phyloP scores from a whole-genome alignment of 2,329 filamentous ascomycete genomes.

The Parasarocladium wereldwijsianum region DNA sequence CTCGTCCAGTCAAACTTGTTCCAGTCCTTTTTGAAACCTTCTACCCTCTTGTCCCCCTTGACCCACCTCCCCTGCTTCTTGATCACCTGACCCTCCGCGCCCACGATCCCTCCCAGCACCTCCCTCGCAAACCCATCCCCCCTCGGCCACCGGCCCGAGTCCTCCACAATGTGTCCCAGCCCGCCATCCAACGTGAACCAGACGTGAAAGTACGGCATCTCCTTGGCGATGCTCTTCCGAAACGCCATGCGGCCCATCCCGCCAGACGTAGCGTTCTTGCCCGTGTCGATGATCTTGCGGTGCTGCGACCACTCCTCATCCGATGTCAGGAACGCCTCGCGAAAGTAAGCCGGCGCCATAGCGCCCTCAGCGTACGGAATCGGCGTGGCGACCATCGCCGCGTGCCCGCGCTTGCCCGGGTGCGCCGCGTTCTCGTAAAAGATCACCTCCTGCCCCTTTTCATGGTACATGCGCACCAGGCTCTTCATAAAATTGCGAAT shows the following conservation, averaged over 20 bases:
- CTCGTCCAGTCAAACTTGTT: constrained; percentile 80
- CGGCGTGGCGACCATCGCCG: constrained; percentile 72
- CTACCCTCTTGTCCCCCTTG: constrained; percentile 52
- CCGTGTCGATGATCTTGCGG: constrained; percentile 84
- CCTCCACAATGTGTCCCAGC: constrained; percentile 83
- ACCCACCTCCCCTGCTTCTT: constrained; percentile 85
- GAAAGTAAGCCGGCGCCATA: constrained; percentile 87
- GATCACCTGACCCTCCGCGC: constrained; percentile 64
- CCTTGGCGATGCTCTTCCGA: constrained; percentile 68
- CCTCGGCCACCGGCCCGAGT: constrained; percentile 69
- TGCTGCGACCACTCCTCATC: constrained; percentile 96
- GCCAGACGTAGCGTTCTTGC: constrained; percentile 42
- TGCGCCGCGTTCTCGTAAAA: constrained; percentile 96
- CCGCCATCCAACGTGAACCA: constrained; percentile 93
- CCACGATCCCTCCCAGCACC: constrained; percentile 83
- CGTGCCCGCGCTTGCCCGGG: constrained; percentile 66
- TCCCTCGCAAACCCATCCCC: constrained; percentile 90
- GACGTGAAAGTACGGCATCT: constrained; percentile 97
- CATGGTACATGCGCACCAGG: constrained; percentile 85
- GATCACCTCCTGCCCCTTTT: constrained; percentile 78
- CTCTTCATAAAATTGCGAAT: constrained; percentile 98
- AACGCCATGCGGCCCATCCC: constrained; percentile 73
- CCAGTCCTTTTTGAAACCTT: constrained; percentile 75
- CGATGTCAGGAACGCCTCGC: constrained; percentile 74
- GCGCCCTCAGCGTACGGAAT: constrained; percentile 86